Percentiles rank a stretch among this genome's conserved stretches.
Evolutionary conservation across 192 early-diverging fungal genomes (phyloP).

Genomic region (Chytriomyces confervae): DNA sequence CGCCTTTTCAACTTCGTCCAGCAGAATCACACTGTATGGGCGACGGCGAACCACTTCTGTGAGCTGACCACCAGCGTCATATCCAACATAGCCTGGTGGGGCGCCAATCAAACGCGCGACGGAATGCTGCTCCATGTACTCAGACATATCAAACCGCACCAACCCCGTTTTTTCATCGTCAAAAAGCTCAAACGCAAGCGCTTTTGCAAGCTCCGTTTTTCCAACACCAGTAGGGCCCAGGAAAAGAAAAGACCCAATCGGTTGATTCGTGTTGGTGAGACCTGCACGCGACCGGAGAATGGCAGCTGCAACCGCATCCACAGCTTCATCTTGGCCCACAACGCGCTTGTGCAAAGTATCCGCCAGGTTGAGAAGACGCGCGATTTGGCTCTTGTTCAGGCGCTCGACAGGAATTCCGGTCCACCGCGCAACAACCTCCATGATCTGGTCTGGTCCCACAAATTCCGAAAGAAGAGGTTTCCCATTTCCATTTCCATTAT

Average conservation of each 20-base stretch:
- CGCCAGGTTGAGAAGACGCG: constrained; percentile 80
- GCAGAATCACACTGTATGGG: constrained; percentile 92
- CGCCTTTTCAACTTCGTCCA: constrained; percentile 99
- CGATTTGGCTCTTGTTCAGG: constrained; percentile 84
- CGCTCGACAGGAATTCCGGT: constrained; percentile 95
- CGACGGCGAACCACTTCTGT: constrained; percentile 91
- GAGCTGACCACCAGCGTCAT: constrained; percentile 94
- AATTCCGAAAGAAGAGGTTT: constrained; percentile 75
- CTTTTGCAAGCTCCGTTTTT: constrained; percentile 74
- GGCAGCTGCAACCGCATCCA: constrained; percentile 90
- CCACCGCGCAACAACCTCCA: constrained; percentile 93
- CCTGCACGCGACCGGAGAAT: constrained; percentile 90
- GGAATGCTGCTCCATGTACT: constrained; percentile 92
- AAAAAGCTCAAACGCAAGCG: constrained; percentile 80
- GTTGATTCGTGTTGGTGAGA: constrained; percentile 70
- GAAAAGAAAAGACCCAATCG: constrained; percentile 93
- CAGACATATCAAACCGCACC: constrained; percentile 98
- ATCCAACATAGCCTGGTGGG: constrained; percentile 97
- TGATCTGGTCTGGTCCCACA: constrained; percentile 90
- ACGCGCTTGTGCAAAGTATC: constrained; percentile 84
- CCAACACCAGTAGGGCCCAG: constrained; percentile 97
- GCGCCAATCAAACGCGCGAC: constrained; percentile 92
- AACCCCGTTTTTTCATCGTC: constrained; percentile 97
- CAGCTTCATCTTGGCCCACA: constrained; percentile 90
- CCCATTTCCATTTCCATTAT: constrained; percentile 44